phyloP scores from a whole-genome alignment of 768 basidiomycete species.

The Boletus vinaceobasis region DNA sequence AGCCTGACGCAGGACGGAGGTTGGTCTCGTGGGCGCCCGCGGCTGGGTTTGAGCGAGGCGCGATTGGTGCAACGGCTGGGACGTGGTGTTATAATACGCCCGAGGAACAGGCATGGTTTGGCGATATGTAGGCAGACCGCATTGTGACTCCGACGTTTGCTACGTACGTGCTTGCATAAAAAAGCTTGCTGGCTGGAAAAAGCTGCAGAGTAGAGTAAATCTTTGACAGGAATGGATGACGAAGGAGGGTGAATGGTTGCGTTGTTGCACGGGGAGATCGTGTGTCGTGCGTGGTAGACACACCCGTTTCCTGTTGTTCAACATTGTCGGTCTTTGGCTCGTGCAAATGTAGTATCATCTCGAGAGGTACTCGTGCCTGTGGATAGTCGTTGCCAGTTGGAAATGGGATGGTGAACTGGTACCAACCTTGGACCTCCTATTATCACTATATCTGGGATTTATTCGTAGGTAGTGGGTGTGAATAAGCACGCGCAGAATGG shows the following conservation, averaged over 20 bases:
- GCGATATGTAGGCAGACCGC: constrained; percentile 38
- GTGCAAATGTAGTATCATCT: neutral
- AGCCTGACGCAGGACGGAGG: constrained; percentile 39
- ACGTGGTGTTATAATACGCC: constrained; percentile 36
- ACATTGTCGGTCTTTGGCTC: neutral
- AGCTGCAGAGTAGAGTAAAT: constrained; percentile 19
- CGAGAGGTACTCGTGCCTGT: neutral
- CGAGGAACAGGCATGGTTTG: constrained; percentile 39
- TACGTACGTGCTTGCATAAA: constrained; percentile 24
- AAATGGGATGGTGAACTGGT: no score
- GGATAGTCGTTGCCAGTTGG: neutral
- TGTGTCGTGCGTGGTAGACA: constrained; percentile 28
- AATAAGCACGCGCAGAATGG: no score
- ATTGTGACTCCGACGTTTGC: constrained; percentile 5
- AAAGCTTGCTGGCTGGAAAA: constrained; percentile 22
- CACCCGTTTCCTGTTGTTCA: neutral
- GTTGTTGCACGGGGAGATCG: constrained; percentile 33
- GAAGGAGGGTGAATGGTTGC: constrained; percentile 35
- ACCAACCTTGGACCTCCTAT: neutral
- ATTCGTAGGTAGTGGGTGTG: no score
- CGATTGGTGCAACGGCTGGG: constrained; percentile 30
- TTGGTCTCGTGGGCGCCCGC: constrained; percentile 36
- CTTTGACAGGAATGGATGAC: constrained; percentile 31
- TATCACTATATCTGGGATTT: neutral
- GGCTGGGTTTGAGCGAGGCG: constrained; percentile 33